Evolutionary conservation across 768 basidiomycete genomes (phyloP), one percentile per base, ranked within the genome.

Genomic region (Amanita exitialis): DNA sequence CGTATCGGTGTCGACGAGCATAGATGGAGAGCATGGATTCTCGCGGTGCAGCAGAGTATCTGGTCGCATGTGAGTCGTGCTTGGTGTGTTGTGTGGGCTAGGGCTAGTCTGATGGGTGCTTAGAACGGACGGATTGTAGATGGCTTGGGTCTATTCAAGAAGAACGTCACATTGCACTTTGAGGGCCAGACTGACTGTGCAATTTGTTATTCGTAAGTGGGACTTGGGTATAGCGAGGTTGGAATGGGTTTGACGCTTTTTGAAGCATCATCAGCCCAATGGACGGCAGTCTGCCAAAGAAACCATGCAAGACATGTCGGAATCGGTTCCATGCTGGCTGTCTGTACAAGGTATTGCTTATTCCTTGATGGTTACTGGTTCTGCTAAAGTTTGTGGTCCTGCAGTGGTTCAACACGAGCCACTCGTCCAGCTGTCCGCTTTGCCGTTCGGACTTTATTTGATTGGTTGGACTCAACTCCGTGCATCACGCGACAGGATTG

Each of bases 121-220:
- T 9, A 96, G 93, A 93, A 92, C 58, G 93, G 94, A 5, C 78
- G 84, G 44, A 84, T 99, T 25, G 74, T 89, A 8, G 96, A 98
- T 61, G 93, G 89, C 0, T 64, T 98, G 16, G 76, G 78, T 4
- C 69, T 95, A 53, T 98, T 97, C 77, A 94, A 93, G 68, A 90
- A 87, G 67, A 98, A 97, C 61, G 92, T 94, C 39, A 74, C 81
- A 0, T 74, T 89, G 16, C 91, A 98, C 64, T 99, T 98, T 60
- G 90, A 95, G 56, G 95, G 95, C 5, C 86, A 93, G 63, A 88
- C 89, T 2, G 92, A 95, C 58, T 99, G 96, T 65, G 90, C 95
- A 1, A 97, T 99, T 53, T 95, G 92, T 61, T 95, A 94, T 64
- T 90, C 89, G 86, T 92, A 59, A 61, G 86, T 63, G 38, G 23